Conservation (phyloP, 306 rosid genomes). For the Corylus heterophylla region DNA sequence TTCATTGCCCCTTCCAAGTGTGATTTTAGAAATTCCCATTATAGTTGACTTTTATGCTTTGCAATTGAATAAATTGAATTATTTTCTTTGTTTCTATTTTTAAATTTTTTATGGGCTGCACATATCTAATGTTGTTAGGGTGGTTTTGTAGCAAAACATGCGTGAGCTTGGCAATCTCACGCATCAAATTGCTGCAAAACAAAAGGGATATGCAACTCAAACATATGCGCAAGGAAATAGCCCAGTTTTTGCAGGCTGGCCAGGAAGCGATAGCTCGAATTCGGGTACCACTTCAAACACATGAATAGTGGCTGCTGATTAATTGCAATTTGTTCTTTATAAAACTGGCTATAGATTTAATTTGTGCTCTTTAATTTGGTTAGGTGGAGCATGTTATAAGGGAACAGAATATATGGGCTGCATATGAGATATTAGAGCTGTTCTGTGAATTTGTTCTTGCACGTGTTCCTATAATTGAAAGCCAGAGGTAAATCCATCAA, state of each 20-base stretch:
- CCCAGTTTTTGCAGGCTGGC: slow-evolving; percentile 92
- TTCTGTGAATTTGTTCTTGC: slow-evolving; percentile 96
- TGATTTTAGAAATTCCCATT: slow-evolving; percentile 12
- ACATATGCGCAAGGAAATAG: slow-evolving; percentile 91
- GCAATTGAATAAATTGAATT: slow-evolving; percentile 8
- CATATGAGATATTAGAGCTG: slow-evolving; percentile 92
- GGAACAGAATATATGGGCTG: slow-evolving; percentile 88
- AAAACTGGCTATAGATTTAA: background rate
- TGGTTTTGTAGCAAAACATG: slow-evolving; percentile 79
- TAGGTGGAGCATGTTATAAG: slow-evolving; percentile 97
- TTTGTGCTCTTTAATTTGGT: slow-evolving; percentile 22
- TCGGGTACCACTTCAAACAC: slow-evolving; percentile 57
- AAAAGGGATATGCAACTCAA: slow-evolving; percentile 87
- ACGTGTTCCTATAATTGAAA: slow-evolving; percentile 86
- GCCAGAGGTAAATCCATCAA: slow-evolving; percentile 62
- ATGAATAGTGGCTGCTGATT: slow-evolving; percentile 9
- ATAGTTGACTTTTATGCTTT: background rate
- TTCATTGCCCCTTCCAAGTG: background rate
- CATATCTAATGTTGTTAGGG: slow-evolving; percentile 13
- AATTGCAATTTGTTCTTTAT: background rate
- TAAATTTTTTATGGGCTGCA: slow-evolving; percentile 8
- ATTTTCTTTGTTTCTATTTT: background rate
- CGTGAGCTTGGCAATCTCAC: slow-evolving; percentile 75
- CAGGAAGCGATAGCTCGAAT: slow-evolving; percentile 94
- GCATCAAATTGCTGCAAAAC: slow-evolving; percentile 92